These are phyloP conservation scores for Pulveroboletus sp. DNA, from an alignment of 768 basidiomycete species.

Conservation along the genomic window DNA sequence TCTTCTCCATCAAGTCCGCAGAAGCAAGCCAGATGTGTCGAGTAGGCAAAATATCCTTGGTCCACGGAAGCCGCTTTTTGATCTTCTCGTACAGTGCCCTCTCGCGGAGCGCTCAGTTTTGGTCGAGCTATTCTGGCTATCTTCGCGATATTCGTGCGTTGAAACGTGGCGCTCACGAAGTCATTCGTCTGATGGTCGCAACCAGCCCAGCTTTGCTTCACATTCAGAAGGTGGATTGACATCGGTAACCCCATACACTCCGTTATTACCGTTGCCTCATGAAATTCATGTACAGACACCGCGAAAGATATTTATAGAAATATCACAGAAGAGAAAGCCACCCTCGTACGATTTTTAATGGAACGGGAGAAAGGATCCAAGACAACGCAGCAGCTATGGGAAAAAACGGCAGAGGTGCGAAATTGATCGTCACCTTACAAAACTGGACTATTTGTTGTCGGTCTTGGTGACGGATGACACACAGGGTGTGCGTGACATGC, in stretches of 20 bases:
- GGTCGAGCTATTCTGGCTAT: slow-evolving; percentile 86
- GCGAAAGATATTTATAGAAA: slow-evolving; percentile 70
- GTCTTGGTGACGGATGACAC: not conserved
- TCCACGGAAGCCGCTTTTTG: slow-evolving; percentile 5
- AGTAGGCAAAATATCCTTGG: slow-evolving; percentile 33
- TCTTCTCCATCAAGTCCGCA: slow-evolving; percentile 9
- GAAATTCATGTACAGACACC: slow-evolving; percentile 39
- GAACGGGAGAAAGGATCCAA: slow-evolving; percentile 41
- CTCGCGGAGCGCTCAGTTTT: slow-evolving; percentile 75
- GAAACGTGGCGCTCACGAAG: slow-evolving; percentile 9
- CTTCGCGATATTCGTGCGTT: slow-evolving; percentile 73
- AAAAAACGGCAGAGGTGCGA: slow-evolving; percentile 24
- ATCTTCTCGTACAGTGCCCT: slow-evolving; percentile 48
- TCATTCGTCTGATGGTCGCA: slow-evolving; percentile 20
- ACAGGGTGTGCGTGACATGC: slow-evolving; percentile 30
- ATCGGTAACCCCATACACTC: slow-evolving; percentile 47
- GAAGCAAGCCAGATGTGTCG: slow-evolving; percentile 48
- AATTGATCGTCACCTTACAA: slow-evolving; percentile 1
- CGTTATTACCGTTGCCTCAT: slow-evolving; percentile 9
- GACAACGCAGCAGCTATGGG: slow-evolving; percentile 30
- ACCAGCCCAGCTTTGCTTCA: slow-evolving; percentile 73
- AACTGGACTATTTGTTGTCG: not conserved
- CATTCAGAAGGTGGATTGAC: slow-evolving; percentile 71
- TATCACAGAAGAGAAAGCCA: slow-evolving; percentile 55
- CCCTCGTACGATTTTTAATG: slow-evolving; percentile 45